Evolutionary conservation across 495 filamentous ascomycete species (phyloP), one percentile per base, ranked within the genome.

Genomic region (Neurospora intermedia): DNA sequence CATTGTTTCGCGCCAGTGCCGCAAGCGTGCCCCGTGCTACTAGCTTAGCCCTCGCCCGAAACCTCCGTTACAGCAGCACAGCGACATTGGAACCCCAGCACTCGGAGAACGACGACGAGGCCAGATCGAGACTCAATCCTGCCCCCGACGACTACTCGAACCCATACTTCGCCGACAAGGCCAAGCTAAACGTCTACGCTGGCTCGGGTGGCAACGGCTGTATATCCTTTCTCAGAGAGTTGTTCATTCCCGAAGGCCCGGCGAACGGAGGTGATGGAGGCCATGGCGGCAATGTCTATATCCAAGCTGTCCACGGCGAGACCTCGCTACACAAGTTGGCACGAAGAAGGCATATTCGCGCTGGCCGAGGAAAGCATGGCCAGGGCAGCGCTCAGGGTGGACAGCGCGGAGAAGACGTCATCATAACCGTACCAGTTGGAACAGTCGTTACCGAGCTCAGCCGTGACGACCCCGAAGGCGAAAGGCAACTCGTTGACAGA

Each of bases 211-310:
- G 96, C 0, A 87, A 97, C 76, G 96, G 96, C 70, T 99, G 96
- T 78, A 91, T 97, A 70, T 94, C 96, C 0, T 99, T 96, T 80
- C 84, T 96, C 45, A 89, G 94, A 3, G 96, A 99, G 76, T 94
- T 94, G 73, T 98, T 89, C 80, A 85, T 97, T 31, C 87, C 89
- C 69, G 87, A 93, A 71, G 96, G 96, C 0, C 95, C 95, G n/a
- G 86, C 96, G n/a, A 98, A 98, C 81, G 96, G 96, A 69, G 96
- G 96, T 69, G 93, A 98, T 80, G 96, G 96, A 40, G 96, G 96
- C 16, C 91, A 87, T 70, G 96, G 96, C 66, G 96, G 96, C 23
- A 94, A 90, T 77, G 84, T 99, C 74, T 98, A 96, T 83, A 96
- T 99, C 71, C 96, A 98, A 81, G 94, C 96, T 5, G 89, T 97